These are phyloP conservation scores for Fusarium luffae DNA, from an alignment of 2,329 filamentous ascomycete genomes.

Conservation along the genomic window DNA sequence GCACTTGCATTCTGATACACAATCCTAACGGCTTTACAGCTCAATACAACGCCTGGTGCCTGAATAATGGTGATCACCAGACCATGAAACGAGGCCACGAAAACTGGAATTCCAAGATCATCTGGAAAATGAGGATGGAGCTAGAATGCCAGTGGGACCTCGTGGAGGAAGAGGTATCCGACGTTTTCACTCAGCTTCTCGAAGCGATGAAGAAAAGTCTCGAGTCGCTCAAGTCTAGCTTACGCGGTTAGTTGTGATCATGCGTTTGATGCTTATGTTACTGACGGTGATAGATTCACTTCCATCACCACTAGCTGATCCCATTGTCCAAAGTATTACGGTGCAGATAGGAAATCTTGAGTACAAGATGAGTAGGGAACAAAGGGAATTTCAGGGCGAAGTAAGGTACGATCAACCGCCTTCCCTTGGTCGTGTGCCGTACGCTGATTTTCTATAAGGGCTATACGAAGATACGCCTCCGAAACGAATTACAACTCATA, in stretches of 20 bases:
- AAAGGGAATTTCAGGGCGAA: slow-evolving; percentile 1
- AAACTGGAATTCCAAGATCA: slow-evolving; percentile 50
- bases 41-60: slow-evolving; percentile 49
- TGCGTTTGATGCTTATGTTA: too few species aligned
- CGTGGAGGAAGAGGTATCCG: slow-evolving; percentile 44
- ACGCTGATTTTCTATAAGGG: not conserved
- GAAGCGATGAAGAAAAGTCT: not conserved
- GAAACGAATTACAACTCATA: slow-evolving; percentile 30
- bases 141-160: slow-evolving; percentile 45
- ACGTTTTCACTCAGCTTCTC: slow-evolving; percentile 7
- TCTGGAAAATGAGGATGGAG: slow-evolving; percentile 49
- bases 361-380: slow-evolving; percentile 4
- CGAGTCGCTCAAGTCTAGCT: not conserved
- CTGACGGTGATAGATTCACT: not conserved
- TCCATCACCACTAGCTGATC: not conserved
- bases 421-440: too few species aligned
- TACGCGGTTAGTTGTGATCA: too few species aligned
- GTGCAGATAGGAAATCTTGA: slow-evolving; percentile 3
- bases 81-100: slow-evolving; percentile 28
- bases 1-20: too few species aligned
- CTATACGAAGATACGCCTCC: slow-evolving; percentile 19
- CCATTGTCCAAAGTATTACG: not conserved
- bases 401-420: not conserved
- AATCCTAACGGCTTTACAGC: slow-evolving; percentile 25
- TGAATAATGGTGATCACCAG: slow-evolving; percentile 42